Evolutionary conservation across 306 rosid species (phyloP), one percentile per base, ranked within the genome.

Genomic region (Lupinus albus): DNA sequence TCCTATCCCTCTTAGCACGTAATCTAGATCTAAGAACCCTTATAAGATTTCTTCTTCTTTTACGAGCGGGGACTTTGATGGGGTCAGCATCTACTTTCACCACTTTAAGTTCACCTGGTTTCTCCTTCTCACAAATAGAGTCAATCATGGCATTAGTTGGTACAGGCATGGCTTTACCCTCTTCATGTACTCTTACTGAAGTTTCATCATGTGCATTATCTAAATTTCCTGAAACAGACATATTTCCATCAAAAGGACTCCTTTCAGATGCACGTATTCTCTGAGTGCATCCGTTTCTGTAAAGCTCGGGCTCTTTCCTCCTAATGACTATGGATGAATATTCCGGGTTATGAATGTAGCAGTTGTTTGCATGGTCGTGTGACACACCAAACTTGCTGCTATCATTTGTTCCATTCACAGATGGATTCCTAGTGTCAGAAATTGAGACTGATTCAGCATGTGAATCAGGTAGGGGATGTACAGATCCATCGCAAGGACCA

Each of bases 191-290:
- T 67, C 60, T 67, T 15, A 56, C 75, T 66, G 76, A 69, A 44
- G 63, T 64, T 67, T 60, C 86, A 71, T 69, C 79, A 44, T 59
- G 81, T 61, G 45, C 77, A 81, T 49, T 75, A 59, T 81, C 96
- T 69, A 56, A 52, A 71, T 80, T 63, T 82, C 78, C 81, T 47
- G 89, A 72, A 70, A 70, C 56, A 64, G 85, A 76, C 54, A 83
- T n/a, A 32, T 82, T 75, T 46, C 75, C 83, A 81, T 79, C 84
- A 64, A 78, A 64, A 59, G 75, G 80, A 50, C 78, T 86, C 73
- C 89, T 82, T 76, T 88, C 97, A 67, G 78, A 84, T 12, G 99
- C 97, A 69, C 86, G 92, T 72, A 89, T 80, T 84, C 95, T 78
- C 72, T 87, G 98, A 15, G 91, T 83, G 76, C 95, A 87, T 6